Conservation (phyloP, 2,329 filamentous ascomycete species). For the Aspergillus luchuensis region DNA sequence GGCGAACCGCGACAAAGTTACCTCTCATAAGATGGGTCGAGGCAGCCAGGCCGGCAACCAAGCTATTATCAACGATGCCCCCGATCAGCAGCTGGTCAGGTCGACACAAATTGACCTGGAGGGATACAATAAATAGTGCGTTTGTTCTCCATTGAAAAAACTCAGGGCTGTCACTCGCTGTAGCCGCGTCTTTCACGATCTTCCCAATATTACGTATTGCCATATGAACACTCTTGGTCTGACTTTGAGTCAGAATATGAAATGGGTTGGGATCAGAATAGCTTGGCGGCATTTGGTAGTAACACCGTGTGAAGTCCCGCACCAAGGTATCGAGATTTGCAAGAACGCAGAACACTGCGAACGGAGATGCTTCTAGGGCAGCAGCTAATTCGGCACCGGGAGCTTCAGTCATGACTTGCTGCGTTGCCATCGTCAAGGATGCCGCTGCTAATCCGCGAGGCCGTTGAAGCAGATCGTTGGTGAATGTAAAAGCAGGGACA, state of each 20-base stretch:
- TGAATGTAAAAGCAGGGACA: neutral
- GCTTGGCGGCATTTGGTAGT: conserved; percentile 38
- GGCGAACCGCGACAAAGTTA: neutral
- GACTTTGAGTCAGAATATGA: conserved; percentile 37
- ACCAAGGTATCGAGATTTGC: conserved; percentile 25
- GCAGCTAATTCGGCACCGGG: conserved; percentile 28
- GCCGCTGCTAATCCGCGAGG: conserved; percentile 25
- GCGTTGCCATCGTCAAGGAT: conserved; percentile 33
- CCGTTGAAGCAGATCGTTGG: neutral
- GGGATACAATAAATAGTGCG: conserved; percentile 28
- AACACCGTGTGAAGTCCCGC: conserved; percentile 38
- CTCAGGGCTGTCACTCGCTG: neutral
- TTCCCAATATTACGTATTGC: neutral
- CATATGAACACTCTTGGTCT: conserved; percentile 30
- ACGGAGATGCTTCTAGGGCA: neutral
- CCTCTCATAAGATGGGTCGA: conserved; percentile 32
- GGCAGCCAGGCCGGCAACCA: conserved; percentile 34
- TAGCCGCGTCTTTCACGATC: neutral
- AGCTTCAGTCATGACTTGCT: conserved; percentile 35
- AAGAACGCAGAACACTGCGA: neutral
- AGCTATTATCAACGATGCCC: conserved; percentile 38
- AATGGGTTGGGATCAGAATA: conserved; percentile 35
- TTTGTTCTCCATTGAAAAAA: conserved; percentile 18
- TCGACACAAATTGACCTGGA: conserved; percentile 34
- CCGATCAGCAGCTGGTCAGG: conserved; percentile 39